Conservation (phyloP, 306 rosid genomes). For the Nissolia schottii region DNA sequence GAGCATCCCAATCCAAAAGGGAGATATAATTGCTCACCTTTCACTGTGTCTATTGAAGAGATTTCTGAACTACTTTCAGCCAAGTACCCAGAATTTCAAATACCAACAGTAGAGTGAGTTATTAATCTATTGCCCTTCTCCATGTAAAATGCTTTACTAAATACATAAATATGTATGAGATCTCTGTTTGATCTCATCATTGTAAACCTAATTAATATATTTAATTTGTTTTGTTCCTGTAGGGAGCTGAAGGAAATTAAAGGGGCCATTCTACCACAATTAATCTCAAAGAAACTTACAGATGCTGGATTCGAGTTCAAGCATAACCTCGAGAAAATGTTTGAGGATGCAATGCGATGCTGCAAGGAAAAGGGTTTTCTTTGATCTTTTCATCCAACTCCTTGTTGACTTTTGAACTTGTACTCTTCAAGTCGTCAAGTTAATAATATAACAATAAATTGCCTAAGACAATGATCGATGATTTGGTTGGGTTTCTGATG, state of each 20-base stretch:
- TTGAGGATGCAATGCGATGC: conserved; percentile 40
- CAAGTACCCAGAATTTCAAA: conserved; percentile 44
- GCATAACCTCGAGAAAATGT: conserved; percentile 45
- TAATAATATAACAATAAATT: no score
- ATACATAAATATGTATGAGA: neutral
- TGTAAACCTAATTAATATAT: neutral
- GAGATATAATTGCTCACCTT: conserved; percentile 56
- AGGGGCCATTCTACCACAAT: conserved; percentile 3
- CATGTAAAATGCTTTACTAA: neutral
- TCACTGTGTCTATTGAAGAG: conserved; percentile 23
- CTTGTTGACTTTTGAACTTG: no score
- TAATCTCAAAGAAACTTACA: conserved; percentile 45
- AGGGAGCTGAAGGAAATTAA: conserved; percentile 33
- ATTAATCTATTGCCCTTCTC: neutral
- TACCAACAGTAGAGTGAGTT: conserved; percentile 61
- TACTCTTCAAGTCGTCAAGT: no score
- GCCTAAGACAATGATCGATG: no score
- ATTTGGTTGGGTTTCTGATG: no score
- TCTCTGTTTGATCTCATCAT: neutral
- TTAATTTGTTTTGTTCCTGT: neutral
- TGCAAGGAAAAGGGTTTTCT: conserved; percentile 31
- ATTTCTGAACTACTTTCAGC: conserved; percentile 29
- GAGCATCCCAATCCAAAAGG: conserved; percentile 53
- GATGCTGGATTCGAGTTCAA: conserved; percentile 50
- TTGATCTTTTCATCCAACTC: no score